phyloP scores from a whole-genome alignment of 805 yeast species.

The Myxozyma kluyveri region DNA sequence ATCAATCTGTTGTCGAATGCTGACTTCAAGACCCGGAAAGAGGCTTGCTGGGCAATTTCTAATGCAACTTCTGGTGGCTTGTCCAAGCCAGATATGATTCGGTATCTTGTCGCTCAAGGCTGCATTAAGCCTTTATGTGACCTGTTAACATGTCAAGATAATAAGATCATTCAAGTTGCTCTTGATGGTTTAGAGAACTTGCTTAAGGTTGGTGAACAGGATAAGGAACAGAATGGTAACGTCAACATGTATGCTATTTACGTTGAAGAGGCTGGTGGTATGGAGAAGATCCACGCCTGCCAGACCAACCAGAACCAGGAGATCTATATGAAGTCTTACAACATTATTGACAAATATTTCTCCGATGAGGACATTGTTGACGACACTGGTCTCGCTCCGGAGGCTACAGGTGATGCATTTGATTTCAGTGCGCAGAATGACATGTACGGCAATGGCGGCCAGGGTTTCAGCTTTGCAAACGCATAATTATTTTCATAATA shows the following conservation, averaged over 20 bases:
- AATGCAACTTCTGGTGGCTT: constrained; percentile 97
- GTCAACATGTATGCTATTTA: constrained; percentile 84
- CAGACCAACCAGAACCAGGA: constrained; percentile 90
- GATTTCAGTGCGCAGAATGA: constrained; percentile 71
- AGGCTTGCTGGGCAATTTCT: constrained; percentile 99
- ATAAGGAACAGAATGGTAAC: constrained; percentile 69
- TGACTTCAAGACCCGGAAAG: constrained; percentile 94
- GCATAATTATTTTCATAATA: too few species aligned
- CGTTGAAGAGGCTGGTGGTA: constrained; percentile 98
- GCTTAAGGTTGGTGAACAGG: constrained; percentile 89
- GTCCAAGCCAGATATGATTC: constrained; percentile 85
- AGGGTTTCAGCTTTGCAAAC: constrained; percentile 48
- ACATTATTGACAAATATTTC: constrained; percentile 87
- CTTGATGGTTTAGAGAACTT: constrained; percentile 93
- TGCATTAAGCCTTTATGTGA: constrained; percentile 97
- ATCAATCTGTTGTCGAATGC: constrained; percentile 74
- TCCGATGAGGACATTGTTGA: constrained; percentile 74
- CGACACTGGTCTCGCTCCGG: constrained; percentile 58
- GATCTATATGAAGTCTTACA: constrained; percentile 86
- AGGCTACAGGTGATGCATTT: constrained; percentile 80
- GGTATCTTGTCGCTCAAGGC: constrained; percentile 90
- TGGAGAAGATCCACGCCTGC: constrained; percentile 91
- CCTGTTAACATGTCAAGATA: constrained; percentile 79
- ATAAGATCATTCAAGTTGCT: constrained; percentile 89
- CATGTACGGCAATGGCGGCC: constrained; percentile 35